A percentile compares a stretch with the other conserved stretches of the same genome.
phyloP scores from a whole-genome alignment of 192 early-diverging fungal genomes.

The Coemansia sp. region DNA sequence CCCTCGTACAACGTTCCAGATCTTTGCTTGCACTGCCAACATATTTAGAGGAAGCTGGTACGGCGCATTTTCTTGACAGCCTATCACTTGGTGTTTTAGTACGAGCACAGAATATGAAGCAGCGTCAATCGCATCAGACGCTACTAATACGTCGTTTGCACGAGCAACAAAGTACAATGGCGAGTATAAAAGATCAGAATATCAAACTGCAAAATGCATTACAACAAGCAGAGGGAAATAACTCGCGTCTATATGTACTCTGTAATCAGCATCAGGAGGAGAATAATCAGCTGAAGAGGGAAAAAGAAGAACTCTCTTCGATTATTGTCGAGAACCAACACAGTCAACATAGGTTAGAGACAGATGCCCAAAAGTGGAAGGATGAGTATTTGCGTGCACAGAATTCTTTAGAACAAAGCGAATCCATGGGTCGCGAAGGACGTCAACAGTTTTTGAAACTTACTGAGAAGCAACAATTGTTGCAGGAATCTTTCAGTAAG shows the following conservation, averaged over 20 bases:
- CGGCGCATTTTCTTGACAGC: background rate
- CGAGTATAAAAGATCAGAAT: background rate
- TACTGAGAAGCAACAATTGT: background rate
- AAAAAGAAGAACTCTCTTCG: constrained; percentile 3
- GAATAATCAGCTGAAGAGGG: background rate
- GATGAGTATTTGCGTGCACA: constrained; percentile 18
- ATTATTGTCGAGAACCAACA: background rate
- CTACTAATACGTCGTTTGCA: background rate
- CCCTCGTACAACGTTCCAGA: background rate
- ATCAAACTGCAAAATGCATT: background rate
- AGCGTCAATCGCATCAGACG: background rate
- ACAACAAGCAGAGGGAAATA: background rate
- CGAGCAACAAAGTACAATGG: background rate
- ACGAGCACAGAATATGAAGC: background rate
- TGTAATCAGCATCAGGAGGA: background rate
- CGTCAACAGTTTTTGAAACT: constrained; percentile 10
- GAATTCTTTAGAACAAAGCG: constrained; percentile 10
- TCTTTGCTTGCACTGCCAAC: background rate
- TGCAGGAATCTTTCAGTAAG: constrained; percentile 3
- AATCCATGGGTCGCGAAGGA: background rate
- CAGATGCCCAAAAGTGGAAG: constrained; percentile 28
- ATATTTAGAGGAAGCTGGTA: background rate
- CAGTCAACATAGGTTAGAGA: constrained; percentile 6
- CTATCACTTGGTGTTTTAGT: background rate
- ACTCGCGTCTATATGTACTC: too few relatives aligned